phyloP scores from a whole-genome alignment of 495 filamentous ascomycete genomes.

The Neurospora sp. region DNA sequence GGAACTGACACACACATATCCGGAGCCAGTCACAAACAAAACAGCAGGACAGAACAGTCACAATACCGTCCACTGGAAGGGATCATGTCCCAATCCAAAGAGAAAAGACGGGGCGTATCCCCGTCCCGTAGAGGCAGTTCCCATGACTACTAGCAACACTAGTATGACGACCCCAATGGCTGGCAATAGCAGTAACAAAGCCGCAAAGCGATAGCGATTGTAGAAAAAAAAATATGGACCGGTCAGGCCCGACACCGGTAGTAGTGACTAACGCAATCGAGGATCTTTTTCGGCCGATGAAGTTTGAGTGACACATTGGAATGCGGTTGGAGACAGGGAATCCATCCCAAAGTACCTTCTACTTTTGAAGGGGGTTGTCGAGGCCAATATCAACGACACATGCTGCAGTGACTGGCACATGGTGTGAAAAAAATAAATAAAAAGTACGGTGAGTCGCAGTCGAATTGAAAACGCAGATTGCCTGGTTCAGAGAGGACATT shows the following conservation, averaged over 20 bases:
- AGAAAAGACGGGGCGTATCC: neutral
- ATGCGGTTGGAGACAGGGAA: neutral
- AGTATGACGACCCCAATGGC: neutral
- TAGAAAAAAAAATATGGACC: neutral
- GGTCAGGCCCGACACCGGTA: neutral
- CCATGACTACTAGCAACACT: neutral
- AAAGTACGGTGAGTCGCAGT: neutral
- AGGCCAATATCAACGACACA: neutral
- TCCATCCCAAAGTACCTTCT: neutral
- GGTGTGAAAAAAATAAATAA: neutral
- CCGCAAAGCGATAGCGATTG: neutral
- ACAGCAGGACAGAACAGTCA: neutral
- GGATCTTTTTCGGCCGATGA: neutral
- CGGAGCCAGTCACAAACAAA: neutral
- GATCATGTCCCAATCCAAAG: neutral
- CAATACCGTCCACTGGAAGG: neutral
- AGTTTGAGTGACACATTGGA: neutral
- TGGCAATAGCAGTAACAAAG: neutral
- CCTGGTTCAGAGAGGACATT: neutral
- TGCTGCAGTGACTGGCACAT: neutral
- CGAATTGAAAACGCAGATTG: neutral
- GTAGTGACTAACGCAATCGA: neutral
- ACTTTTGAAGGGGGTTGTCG: neutral
- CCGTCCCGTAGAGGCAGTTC: neutral
- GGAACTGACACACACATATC: neutral